Evolutionary conservation across 768 basidiomycete genomes (phyloP).

Genomic region (Mycena pura): DNA sequence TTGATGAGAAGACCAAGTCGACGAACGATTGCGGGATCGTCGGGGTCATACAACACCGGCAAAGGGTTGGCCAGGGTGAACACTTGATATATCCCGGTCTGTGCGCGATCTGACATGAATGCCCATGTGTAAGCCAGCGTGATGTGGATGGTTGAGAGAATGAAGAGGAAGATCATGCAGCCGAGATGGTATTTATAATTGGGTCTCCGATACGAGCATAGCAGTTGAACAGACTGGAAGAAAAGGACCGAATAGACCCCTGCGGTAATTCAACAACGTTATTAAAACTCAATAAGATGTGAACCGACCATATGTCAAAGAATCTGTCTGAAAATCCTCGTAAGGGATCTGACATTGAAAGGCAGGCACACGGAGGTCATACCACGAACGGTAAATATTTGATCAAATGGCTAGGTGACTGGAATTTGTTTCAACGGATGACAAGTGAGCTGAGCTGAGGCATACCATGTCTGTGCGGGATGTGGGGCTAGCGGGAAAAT

Average conservation of each 20-base stretch:
- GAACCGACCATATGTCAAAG: neutral
- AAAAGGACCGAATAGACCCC: slow-evolving; percentile 14
- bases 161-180: slow-evolving; percentile 8
- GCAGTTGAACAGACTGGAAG: slow-evolving; percentile 2
- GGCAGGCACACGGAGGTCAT: neutral
- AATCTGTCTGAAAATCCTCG: neutral
- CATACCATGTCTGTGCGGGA: neutral
- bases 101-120: slow-evolving; percentile 6
- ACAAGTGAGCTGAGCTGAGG: neutral
- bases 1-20: neutral
- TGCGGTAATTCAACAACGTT: neutral
- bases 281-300: neutral
- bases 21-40: neutral
- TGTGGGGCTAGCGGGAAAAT: neutral
- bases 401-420: neutral
- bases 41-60: neutral
- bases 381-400: neutral
- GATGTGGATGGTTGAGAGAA: slow-evolving; percentile 18
- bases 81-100: slow-evolving; percentile 7
- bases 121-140: slow-evolving; percentile 12
- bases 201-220: neutral
- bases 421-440: neutral
- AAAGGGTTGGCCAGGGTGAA: slow-evolving; percentile 6
- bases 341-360: neutral
- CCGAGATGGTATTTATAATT: slow-evolving; percentile 1